phyloP scores from a whole-genome alignment of 257 asterid genomes.

The Solanum microdontum region DNA sequence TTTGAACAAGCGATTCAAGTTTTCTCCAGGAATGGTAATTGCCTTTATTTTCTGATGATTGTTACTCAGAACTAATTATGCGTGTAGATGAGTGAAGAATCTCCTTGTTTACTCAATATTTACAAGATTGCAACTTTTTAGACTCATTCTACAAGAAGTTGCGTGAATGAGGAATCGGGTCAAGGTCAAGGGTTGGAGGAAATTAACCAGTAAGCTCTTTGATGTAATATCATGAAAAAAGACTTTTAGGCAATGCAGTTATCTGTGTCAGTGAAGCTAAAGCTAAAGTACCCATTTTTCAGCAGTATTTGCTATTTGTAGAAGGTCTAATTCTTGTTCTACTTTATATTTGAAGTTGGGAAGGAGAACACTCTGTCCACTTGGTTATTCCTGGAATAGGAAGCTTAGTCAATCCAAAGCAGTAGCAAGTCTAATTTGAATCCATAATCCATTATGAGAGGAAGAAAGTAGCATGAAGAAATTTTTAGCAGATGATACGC shows the following conservation, averaged over 20 bases:
- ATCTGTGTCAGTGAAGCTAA: background rate
- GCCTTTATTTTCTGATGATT: background rate
- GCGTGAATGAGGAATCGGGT: background rate
- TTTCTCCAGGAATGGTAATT: conserved; percentile 95
- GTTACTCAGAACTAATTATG: background rate
- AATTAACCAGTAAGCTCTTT: background rate
- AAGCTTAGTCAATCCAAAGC: background rate
- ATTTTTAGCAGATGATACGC: background rate
- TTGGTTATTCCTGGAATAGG: background rate
- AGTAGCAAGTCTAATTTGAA: background rate
- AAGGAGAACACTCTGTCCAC: background rate
- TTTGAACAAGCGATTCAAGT: conserved; percentile 60
- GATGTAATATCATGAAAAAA: background rate
- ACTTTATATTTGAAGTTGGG: background rate
- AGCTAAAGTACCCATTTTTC: background rate
- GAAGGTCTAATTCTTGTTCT: background rate
- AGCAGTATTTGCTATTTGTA: background rate
- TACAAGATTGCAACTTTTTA: background rate
- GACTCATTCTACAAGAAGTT: background rate
- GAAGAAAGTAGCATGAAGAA: background rate
- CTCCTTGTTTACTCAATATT: background rate
- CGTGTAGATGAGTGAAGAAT: background rate
- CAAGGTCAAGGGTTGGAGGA: background rate
- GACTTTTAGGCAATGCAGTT: background rate
- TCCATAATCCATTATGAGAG: background rate